Conservation (phyloP, 192 early-diverging fungal species). For the Backusella macrospora region DNA sequence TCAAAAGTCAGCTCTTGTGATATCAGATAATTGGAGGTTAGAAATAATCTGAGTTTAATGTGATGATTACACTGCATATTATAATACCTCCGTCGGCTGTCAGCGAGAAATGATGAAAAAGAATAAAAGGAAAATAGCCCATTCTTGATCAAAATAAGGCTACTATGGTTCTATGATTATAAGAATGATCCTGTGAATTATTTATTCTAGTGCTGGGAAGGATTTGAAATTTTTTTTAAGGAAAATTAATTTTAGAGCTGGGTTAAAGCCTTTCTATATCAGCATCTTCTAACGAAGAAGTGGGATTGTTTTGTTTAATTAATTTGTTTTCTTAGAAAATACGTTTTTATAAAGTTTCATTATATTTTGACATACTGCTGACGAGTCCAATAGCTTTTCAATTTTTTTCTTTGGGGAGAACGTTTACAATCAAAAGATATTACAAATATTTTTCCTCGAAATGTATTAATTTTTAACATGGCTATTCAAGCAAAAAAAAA, state of each 20-base stretch:
- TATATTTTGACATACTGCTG: no score
- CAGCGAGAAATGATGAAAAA: background rate
- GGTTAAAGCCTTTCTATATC: no score
- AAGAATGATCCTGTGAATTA: background rate
- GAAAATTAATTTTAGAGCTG: no score
- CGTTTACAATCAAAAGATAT: no score
- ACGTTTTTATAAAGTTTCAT: constrained; percentile 6
- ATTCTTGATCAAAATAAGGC: background rate
- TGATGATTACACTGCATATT: background rate
- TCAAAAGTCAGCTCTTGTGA: no score
- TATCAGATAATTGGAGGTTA: no score
- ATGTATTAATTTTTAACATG: no score
- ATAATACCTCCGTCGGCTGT: background rate
- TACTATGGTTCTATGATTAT: background rate
- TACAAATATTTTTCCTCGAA: no score
- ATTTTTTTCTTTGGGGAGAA: no score
- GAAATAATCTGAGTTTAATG: background rate
- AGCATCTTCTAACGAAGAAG: no score
- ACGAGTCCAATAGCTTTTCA: no score
- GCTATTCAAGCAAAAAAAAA: background rate
- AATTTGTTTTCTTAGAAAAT: background rate
- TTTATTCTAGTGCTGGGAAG: background rate
- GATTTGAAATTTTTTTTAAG: background rate
- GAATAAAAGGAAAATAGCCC: background rate
- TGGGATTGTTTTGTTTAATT: no score